phyloP scores from a whole-genome alignment of 163 green algal genomes.

The Chlamydomonas reinhardtii region DNA sequence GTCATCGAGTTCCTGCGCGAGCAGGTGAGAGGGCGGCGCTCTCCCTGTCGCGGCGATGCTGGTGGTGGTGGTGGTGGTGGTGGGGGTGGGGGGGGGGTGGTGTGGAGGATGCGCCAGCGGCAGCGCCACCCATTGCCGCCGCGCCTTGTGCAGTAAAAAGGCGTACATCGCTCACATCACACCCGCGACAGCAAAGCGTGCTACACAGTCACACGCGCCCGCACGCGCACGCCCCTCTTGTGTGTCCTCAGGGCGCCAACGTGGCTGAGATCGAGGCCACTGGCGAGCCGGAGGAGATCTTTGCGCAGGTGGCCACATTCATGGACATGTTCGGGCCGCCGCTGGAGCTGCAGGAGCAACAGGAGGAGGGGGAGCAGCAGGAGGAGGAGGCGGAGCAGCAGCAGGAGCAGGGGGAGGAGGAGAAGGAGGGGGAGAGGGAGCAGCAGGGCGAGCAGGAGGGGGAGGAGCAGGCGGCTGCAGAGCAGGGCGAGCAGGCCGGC shows the following conservation, averaged over 20 bases:
- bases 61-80: neutral
- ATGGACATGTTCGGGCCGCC: conserved; percentile 48
- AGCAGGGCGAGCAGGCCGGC: neutral
- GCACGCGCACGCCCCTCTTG: no score
- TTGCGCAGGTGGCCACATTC: conserved; percentile 9
- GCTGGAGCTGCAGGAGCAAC: neutral
- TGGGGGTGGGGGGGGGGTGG: neutral
- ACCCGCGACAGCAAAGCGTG: no score
- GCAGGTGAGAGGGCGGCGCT: neutral
- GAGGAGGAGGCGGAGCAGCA: neutral
- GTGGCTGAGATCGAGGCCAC: conserved; percentile 57
- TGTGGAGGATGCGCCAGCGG: no score
- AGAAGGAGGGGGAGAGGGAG: neutral
- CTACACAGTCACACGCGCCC: no score
- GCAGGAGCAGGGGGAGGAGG: neutral
- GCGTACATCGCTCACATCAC: no score
- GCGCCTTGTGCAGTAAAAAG: no score
- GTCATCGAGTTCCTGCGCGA: conserved; percentile 69
- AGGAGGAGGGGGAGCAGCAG: neutral
- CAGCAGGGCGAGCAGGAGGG: neutral
- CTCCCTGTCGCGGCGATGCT: no score
- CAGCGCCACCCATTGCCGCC: no score
- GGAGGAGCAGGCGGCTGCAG: neutral
- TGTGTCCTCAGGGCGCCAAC: conserved; percentile 26
- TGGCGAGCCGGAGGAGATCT: conserved; percentile 46